phyloP scores from a whole-genome alignment of 495 filamentous ascomycete genomes.

The Letharia columbiana region DNA sequence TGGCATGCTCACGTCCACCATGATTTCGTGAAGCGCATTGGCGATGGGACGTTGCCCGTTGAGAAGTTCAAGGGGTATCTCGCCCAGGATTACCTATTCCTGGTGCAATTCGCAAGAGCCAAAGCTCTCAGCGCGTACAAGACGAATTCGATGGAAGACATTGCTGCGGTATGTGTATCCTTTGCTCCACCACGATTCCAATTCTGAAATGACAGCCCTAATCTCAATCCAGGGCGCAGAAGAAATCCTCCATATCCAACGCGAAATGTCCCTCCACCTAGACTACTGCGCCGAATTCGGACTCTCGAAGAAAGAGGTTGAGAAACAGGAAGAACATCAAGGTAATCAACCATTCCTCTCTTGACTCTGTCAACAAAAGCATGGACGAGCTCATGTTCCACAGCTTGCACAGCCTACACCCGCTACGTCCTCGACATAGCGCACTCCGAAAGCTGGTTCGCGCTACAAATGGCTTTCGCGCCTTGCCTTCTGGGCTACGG shows the following conservation, averaged over 20 bases:
- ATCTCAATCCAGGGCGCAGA: constrained; percentile 45
- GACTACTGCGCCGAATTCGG: constrained; percentile 74
- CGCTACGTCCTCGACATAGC: constrained; percentile 86
- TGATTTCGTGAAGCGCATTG: constrained; percentile 64
- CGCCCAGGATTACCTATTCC: not conserved
- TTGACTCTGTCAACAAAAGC: not conserved
- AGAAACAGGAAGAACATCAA: constrained; percentile 53
- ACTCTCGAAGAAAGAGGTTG: constrained; percentile 66
- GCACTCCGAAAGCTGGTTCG: constrained; percentile 76
- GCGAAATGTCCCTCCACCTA: constrained; percentile 72
- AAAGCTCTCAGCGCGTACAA: not conserved
- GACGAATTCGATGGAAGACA: not conserved
- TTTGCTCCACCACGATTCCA: not conserved
- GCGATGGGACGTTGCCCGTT: not conserved
- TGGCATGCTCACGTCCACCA: constrained; percentile 74
- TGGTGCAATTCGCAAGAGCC: not conserved
- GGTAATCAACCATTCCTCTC: not conserved
- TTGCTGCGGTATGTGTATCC: not conserved
- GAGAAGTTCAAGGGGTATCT: not conserved
- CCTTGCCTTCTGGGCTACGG: constrained; percentile 84
- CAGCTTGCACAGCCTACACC: constrained; percentile 42
- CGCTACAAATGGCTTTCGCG: constrained; percentile 70
- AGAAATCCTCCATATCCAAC: constrained; percentile 64
- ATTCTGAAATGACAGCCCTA: not conserved
- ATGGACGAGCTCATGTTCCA: constrained; percentile 43